Base-by-base conservation (phyloP, 805 yeast species). In the Monosporozyma solicola region DNA sequence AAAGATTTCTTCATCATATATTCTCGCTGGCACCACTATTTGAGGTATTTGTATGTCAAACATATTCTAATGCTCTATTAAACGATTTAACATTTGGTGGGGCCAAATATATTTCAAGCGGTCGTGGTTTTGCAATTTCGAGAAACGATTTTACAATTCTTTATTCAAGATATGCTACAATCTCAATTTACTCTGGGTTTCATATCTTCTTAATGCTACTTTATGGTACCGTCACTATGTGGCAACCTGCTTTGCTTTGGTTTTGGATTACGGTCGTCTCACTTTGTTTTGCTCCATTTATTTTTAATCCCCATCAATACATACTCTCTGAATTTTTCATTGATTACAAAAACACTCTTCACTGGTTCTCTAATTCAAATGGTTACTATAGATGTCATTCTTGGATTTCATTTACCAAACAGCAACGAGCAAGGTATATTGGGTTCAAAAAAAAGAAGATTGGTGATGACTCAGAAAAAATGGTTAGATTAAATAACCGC, bases 1-100 rank as follows among this genome's bases (percentile, higher is more conserved):
- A 78, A 39, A 76, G 97, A 57, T 78, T 91, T 49, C 65, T 79
- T n/a, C 80, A 79, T 66, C 98, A 92, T 62, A 75, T 92, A 53
- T 65, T 80, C 33, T 90, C 97, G 0, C 68, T 91, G 54, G 86
- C 97, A 2, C 97, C 97, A 2, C 71, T 91, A 51, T 92, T 92
- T 70, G 98, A 92, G 67, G 97, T 92, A 6, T 90, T 92, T 71
- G 96, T 88, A 8, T 89, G 97, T 67, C 97, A 91, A 69, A 85
- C 91, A 8, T 92, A 92, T 66, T 87, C 97, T 3, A 80, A 81
- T 60, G 79, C 97, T 0, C 72, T 92, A 59, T 71, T 80, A 48
- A 80, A 80, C 50, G 94, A 91, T 68, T 74, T 92, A 49, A 77
- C 90, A 0, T 84, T 86, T 71, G 98, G 98, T 3, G 96, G 96